A percentile compares a stretch with the other conserved stretches of the same genome.
Evolutionary conservation across 345 rosid genomes (phyloP).

Genomic region (Citrus inodora): DNA sequence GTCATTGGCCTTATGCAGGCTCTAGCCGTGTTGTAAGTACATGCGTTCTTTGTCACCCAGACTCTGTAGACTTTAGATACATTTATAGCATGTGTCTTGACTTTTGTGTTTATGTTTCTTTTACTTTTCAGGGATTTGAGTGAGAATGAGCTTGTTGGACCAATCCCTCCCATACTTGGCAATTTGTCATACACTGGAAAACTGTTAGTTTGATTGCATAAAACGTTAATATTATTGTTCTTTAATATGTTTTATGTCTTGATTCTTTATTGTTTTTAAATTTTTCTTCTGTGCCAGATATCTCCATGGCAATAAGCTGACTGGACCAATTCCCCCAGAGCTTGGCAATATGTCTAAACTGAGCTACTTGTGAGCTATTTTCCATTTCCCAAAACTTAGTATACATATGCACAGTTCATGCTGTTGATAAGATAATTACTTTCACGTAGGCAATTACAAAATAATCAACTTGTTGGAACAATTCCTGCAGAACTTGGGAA

Average conservation of each 20-base stretch:
- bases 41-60: neutral
- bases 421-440: neutral
- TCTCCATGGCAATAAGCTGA: slow-evolving; percentile 89
- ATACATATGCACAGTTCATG: neutral
- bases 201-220: slow-evolving; percentile 45
- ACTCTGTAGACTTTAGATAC: neutral
- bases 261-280: too few species aligned
- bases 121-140: slow-evolving; percentile 65
- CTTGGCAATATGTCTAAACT: slow-evolving; percentile 96
- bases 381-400: neutral
- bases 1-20: slow-evolving; percentile 99
- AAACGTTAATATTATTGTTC: neutral
- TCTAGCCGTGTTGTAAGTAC: slow-evolving; percentile 84
- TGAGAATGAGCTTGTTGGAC: slow-evolving; percentile 83
- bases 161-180: slow-evolving; percentile 88
- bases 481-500: slow-evolving; percentile 96
- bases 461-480: slow-evolving; percentile 59
- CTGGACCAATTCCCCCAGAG: slow-evolving; percentile 90
- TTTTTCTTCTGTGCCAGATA: slow-evolving; percentile 42
- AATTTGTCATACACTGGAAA: slow-evolving; percentile 90
- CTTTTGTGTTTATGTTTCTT: neutral
- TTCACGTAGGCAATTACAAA: slow-evolving; percentile 67
- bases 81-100: too few species aligned
- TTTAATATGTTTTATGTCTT: neutral
- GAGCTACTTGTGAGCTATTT: slow-evolving; percentile 72